Evolutionary conservation across 768 basidiomycete genomes (phyloP).

Genomic region (Suillus subluteus): DNA sequence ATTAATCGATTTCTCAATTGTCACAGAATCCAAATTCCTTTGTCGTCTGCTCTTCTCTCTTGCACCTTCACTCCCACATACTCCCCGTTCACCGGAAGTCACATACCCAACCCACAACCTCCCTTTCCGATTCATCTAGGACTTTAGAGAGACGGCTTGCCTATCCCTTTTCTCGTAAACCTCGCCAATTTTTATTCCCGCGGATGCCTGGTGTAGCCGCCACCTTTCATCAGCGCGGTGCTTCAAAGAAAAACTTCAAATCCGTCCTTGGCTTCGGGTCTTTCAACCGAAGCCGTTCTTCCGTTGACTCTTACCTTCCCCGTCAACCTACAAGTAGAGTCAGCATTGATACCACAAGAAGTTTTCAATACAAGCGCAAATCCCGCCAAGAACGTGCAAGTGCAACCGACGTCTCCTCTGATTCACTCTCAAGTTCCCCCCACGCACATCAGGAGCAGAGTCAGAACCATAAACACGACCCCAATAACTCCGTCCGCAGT

Average conservation of each 20-base stretch:
- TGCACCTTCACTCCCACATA: slow-evolving; percentile 21
- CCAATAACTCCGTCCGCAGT: slow-evolving; percentile 35
- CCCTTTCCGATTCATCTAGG: background rate
- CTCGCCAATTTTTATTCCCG: slow-evolving; percentile 22
- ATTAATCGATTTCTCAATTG: slow-evolving; percentile 31
- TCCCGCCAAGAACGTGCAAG: slow-evolving; percentile 39
- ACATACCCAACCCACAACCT: slow-evolving; percentile 31
- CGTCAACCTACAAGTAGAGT: slow-evolving; percentile 39
- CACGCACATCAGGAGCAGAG: slow-evolving; percentile 31
- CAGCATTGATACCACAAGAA: slow-evolving; percentile 49
- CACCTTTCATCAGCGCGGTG: slow-evolving; percentile 36
- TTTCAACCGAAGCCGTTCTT: slow-evolving; percentile 38
- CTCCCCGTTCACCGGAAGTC: slow-evolving; percentile 31
- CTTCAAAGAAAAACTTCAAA: slow-evolving; percentile 51
- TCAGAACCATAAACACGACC: slow-evolving; percentile 16
- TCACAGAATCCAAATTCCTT: slow-evolving; percentile 21
- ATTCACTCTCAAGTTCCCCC: slow-evolving; percentile 34
- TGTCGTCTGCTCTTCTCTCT: slow-evolving; percentile 26
- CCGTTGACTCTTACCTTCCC: slow-evolving; percentile 29
- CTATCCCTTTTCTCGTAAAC: background rate
- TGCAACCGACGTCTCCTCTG: slow-evolving; percentile 40
- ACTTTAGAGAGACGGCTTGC: slow-evolving; percentile 5
- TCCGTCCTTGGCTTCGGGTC: slow-evolving; percentile 50
- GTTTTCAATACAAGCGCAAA: slow-evolving; percentile 39
- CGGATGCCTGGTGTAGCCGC: slow-evolving; percentile 50